phyloP scores from a whole-genome alignment of 2,329 filamentous ascomycete species.

The Hypoxylon sp. region DNA sequence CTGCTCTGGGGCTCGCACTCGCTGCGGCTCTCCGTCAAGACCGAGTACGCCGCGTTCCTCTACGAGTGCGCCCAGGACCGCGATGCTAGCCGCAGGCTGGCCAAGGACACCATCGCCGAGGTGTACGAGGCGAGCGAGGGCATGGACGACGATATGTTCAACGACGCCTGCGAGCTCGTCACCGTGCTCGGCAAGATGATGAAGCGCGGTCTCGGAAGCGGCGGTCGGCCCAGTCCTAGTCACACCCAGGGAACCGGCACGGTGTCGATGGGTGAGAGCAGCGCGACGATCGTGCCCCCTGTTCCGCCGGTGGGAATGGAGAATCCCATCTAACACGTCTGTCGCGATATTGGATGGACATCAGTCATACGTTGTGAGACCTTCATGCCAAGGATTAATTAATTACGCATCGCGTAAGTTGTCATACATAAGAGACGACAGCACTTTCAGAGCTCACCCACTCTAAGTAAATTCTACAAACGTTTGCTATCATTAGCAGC shows the following conservation, averaged over 20 bases:
- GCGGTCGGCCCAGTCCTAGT: constrained; percentile 26
- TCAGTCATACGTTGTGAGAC: too few species aligned
- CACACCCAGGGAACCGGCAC: constrained; percentile 1
- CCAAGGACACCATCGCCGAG: constrained; percentile 84
- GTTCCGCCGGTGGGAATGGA: constrained; percentile 38
- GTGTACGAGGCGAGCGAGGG: constrained; percentile 91
- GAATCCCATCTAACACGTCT: constrained; percentile 45
- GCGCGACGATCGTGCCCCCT: constrained; percentile 27
- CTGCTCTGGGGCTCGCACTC: constrained; percentile 89
- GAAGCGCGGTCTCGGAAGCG: constrained; percentile 69
- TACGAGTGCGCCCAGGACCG: constrained; percentile 91
- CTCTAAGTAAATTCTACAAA: too few species aligned
- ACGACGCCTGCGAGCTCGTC: constrained; percentile 88
- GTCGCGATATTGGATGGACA: too few species aligned
- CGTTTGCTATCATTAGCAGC: too few species aligned
- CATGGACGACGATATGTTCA: constrained; percentile 95
- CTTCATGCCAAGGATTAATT: too few species aligned
- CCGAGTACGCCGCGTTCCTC: constrained; percentile 91
- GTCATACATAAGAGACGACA: too few species aligned
- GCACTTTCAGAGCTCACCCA: too few species aligned
- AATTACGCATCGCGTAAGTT: too few species aligned
- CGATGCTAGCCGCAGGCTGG: constrained; percentile 77
- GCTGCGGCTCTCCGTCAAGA: constrained; percentile 85
- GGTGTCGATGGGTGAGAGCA: constrained; percentile 23
- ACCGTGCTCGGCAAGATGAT: constrained; percentile 88